These are phyloP conservation scores for Saccharomycopsis sp. DNA, from an alignment of 805 yeast genomes.

Conservation along the genomic window DNA sequence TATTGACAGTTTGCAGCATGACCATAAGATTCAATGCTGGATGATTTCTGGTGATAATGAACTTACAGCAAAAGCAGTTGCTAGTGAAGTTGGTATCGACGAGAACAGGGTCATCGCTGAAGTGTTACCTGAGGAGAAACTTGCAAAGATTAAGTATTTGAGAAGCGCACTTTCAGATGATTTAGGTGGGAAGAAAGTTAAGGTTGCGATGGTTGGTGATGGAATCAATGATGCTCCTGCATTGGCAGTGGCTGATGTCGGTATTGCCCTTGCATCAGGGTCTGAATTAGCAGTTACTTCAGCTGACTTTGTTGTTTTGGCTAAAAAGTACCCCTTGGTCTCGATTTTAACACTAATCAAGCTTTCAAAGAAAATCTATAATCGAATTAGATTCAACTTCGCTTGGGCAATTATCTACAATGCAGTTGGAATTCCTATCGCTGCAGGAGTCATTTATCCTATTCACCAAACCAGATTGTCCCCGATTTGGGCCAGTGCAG, in stretches of 20 bases:
- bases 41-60: constrained; percentile 54
- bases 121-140: constrained; percentile 70
- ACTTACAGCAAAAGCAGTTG: constrained; percentile 63
- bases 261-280: constrained; percentile 70
- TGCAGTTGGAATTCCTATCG: constrained; percentile 52
- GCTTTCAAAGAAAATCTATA: constrained; percentile 43
- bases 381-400: constrained; percentile 50
- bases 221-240: constrained; percentile 85
- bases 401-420: constrained; percentile 56
- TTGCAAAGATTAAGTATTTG: constrained; percentile 49
- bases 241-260: constrained; percentile 66
- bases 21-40: constrained; percentile 5
- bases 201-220: constrained; percentile 76
- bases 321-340: constrained; percentile 42
- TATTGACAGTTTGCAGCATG: not conserved
- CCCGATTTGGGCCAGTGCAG: constrained; percentile 65
- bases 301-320: constrained; percentile 64
- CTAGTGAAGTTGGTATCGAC: constrained; percentile 52
- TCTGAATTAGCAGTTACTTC: constrained; percentile 71
- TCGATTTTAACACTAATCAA: constrained; percentile 51
- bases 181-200: constrained; percentile 22
- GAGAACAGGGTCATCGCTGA: constrained; percentile 52
- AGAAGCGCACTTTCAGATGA: constrained; percentile 34
- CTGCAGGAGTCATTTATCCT: constrained; percentile 63
- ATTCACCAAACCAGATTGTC: constrained; percentile 44